Evolutionary conservation across 495 filamentous ascomycete genomes (phyloP), one percentile per base, ranked within the genome.

Genomic region (Chaetomidium leptoderma): DNA sequence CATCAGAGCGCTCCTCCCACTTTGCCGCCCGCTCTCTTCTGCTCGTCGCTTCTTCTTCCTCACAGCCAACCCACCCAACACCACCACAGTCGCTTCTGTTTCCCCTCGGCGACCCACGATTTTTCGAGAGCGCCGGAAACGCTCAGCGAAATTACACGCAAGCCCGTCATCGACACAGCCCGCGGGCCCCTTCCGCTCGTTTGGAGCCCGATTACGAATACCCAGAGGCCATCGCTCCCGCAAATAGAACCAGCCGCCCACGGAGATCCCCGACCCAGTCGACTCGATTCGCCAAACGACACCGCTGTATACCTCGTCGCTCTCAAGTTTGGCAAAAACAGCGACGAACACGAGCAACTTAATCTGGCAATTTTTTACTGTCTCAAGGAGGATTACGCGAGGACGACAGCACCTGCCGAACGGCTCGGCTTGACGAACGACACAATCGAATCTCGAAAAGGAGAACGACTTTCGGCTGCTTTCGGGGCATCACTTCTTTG

Each of bases 121-220:
- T 48, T 48, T 23, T 19, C 7, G 3, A 4, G 39, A n/a, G n/a
- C n/a, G 11, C 21, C 10, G 27, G 23, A 48, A 39, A n/a, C 42
- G 52, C 53, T 32, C 29, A 46, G 17, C 53, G 2, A 23, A 37
- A n/a, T 39, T 45, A 30, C 40, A n/a, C 30, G 11, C 52, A n/a
- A 42, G 14, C 50, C 19, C 21, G 27, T 45, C 26, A 35, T 8
- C 32, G 3, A 7, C 52, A 37, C 3, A 3, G 24, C 26, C 37
- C 53, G 27, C 23, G 19, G 42, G 29, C 40, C 53, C 53, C 35
- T 40, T 48, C 21, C 53, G 53, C 53, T 56, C 53, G 53, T 48
- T 56, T 56, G 6, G 40, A 21, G 17, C 33, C 11, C 33, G 40
- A 40, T 56, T 45, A 36, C 53, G 53, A 44, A 55, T 13, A 30